phyloP scores from a whole-genome alignment of 768 basidiomycete species.

The Gymnopilus dilepis region DNA sequence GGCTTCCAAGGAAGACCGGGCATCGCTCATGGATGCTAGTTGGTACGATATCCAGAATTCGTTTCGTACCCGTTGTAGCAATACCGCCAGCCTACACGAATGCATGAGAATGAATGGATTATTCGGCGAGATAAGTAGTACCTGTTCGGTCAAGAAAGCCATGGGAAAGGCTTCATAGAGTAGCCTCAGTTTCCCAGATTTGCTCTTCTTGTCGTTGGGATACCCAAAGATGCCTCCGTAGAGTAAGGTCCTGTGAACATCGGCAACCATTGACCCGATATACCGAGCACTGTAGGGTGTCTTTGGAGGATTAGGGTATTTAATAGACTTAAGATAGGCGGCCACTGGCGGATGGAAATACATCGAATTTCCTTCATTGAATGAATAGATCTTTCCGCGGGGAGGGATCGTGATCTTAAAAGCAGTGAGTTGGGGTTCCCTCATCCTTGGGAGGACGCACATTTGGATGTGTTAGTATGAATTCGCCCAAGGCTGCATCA shows the following conservation, averaged over 20 bases:
- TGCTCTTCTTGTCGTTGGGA: conserved; percentile 97
- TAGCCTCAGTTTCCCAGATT: conserved; percentile 91
- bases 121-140: conserved; percentile 34
- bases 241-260: conserved; percentile 93
- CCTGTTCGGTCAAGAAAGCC: conserved; percentile 95
- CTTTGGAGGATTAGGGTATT: conserved; percentile 80
- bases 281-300: conserved; percentile 90
- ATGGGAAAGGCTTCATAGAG: conserved; percentile 99
- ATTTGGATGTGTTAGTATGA: conserved; percentile 97
- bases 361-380: conserved; percentile 98
- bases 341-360: conserved; percentile 87
- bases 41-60: conserved; percentile 90
- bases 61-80: conserved; percentile 93
- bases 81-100: conserved; percentile 83
- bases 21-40: conserved; percentile 90
- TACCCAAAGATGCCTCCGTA: conserved; percentile 99
- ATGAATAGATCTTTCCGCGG: conserved; percentile 98
- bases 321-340: conserved; percentile 89
- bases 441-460: conserved; percentile 44
- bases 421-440: conserved; percentile 9
- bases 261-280: conserved; percentile 99
- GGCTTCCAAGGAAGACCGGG: conserved; percentile 91
- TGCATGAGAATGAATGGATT: not conserved
- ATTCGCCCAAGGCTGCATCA: conserved; percentile 94
- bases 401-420: conserved; percentile 86